Evolutionary conservation across 2,329 filamentous ascomycete genomes (phyloP).

Genomic region (Biscogniauxia sp.): DNA sequence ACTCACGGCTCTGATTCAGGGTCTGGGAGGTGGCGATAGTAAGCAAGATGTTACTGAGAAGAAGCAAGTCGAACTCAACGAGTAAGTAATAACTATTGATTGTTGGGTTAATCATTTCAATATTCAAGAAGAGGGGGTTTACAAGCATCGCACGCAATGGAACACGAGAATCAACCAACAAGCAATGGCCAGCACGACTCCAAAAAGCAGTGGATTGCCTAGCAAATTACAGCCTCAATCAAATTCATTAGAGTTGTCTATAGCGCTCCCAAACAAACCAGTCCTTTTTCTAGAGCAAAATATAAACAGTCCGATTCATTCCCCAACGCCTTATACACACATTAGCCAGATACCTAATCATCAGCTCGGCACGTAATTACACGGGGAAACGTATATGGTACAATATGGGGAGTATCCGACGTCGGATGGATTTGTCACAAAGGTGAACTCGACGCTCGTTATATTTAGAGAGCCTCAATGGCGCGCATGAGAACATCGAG

Average conservation of each 20-base stretch:
- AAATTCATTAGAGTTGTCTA: not conserved
- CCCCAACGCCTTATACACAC: slow-evolving; percentile 12
- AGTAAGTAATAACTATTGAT: slow-evolving; percentile 9
- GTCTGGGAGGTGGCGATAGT: slow-evolving; percentile 19
- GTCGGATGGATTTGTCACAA: not conserved
- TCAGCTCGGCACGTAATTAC: not conserved
- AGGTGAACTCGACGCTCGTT: not conserved
- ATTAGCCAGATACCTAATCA: not conserved
- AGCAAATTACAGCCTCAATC: not conserved
- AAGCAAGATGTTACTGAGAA: slow-evolving; percentile 24
- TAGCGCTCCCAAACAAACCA: not conserved
- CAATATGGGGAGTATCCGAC: not conserved
- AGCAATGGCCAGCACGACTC: not conserved
- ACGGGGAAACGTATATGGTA: too few species aligned
- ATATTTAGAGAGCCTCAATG: slow-evolving; percentile 53
- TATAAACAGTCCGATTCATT: not conserved
- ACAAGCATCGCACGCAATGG: not conserved
- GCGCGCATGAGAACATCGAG: slow-evolving; percentile 59
- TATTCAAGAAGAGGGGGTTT: slow-evolving; percentile 1
- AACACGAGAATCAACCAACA: not conserved
- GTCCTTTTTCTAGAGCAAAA: not conserved
- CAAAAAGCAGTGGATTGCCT: not conserved
- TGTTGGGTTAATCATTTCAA: not conserved
- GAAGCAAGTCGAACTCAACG: slow-evolving; percentile 16
- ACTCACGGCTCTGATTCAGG: slow-evolving; percentile 43